Conservation (phyloP, 306 rosid species). For the Cicer bijugum region DNA sequence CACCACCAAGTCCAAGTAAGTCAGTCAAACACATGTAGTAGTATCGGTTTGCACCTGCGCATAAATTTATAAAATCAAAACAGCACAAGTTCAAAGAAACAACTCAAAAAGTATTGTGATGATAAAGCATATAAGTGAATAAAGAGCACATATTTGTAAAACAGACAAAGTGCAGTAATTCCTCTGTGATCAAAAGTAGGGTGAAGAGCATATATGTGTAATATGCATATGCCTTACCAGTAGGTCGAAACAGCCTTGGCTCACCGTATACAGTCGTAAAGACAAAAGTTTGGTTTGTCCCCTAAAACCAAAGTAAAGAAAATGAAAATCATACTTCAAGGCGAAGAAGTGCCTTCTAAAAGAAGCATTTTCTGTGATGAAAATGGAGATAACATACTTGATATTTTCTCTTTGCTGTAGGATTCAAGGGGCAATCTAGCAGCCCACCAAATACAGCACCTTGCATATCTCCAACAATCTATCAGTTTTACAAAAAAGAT, state of each 20-base stretch:
- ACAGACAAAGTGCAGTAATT: not conserved
- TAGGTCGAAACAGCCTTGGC: slow-evolving; percentile 94
- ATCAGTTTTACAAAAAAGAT: slow-evolving; percentile 39
- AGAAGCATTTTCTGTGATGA: slow-evolving; percentile 14
- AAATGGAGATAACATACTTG: slow-evolving; percentile 63
- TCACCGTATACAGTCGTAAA: slow-evolving; percentile 89
- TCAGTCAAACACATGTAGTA: slow-evolving; percentile 76
- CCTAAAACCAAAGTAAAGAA: slow-evolving; percentile 55
- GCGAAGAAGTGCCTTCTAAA: slow-evolving; percentile 28
- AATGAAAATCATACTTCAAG: slow-evolving; percentile 45
- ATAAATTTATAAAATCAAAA: slow-evolving; percentile 34
- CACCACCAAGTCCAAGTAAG: slow-evolving; percentile 88
- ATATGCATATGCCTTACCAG: slow-evolving; percentile 59
- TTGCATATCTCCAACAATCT: slow-evolving; percentile 91
- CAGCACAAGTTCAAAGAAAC: slow-evolving; percentile 8
- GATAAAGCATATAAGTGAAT: not conserved
- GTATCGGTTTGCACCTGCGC: slow-evolving; percentile 81
- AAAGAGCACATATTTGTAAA: slow-evolving; percentile 10
- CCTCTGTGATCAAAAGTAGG: not conserved
- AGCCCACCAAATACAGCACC: slow-evolving; percentile 97
- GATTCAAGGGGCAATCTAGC: slow-evolving; percentile 81
- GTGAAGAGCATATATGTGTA: slow-evolving; percentile 14
- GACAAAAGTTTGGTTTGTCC: slow-evolving; percentile 86
- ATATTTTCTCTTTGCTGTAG: slow-evolving; percentile 84
- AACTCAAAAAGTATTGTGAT: slow-evolving; percentile 3